Evolutionary conservation across 257 asterid genomes (phyloP), one percentile per base, ranked within the genome.

Genomic region (Scutellaria minor): DNA sequence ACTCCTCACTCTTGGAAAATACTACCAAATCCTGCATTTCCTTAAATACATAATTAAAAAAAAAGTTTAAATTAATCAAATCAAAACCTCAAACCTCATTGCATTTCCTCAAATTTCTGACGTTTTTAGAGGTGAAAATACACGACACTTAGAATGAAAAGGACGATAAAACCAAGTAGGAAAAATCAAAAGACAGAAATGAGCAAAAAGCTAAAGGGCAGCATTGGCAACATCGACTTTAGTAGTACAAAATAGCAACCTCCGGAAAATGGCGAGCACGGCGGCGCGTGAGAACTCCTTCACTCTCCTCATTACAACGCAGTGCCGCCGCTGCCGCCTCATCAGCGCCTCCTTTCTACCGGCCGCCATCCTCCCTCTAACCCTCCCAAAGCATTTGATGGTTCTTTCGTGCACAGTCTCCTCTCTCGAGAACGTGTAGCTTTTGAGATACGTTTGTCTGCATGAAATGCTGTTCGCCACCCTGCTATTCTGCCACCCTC

Each of bases 351-450:
- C 78, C 27, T 60, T 68, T 64, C 73, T 77, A 0, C 77, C 66
- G 42, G 78, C 50, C 15, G 52, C 67, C 82, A 84, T 78, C 71
- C 55, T 84, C 52, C 82, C 82, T 64, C 77, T 83, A 12, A 89
- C 89, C 74, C 60, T 83, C 42, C 68, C 85, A 0, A 89, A 64
- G 71, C 92, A 89, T 27, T 82, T 91, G 72, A 77, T 66, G 58
- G 94, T 87, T 78, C 67, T 87, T 69, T 85, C 83, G 1, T 85
- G 88, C 70, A 87, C 81, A 7, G 75, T 85, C 79, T 89, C 86
- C 78, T 91, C 76, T 64, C 87, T 85, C 1, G 94, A 84, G 57
- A 91, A 91, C 6, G 85, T 89, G 84, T 91, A 91, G 79, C 87
- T 87, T 56, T 84, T 78, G 6, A 85, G 85, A 18, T 89, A 89